A percentile compares a stretch with the other conserved stretches of the same genome.
Conservation (phyloP, 306 rosid genomes). For the Pyrus betulifolia region DNA sequence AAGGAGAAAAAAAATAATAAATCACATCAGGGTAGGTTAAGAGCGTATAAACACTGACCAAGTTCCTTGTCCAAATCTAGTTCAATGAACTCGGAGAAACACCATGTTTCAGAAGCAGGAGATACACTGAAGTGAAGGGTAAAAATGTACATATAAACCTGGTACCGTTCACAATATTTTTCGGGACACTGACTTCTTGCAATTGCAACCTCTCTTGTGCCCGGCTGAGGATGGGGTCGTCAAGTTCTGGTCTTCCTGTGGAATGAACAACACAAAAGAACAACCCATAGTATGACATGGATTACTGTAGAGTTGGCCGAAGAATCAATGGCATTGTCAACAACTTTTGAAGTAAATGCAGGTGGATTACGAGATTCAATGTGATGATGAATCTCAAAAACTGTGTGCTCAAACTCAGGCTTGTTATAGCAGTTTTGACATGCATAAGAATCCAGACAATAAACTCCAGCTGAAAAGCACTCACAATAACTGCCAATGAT, state of each 20-base stretch:
- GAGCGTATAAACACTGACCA: too few relatives aligned
- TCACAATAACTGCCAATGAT: conserved; percentile 31
- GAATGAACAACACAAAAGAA: background rate
- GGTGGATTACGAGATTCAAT: conserved; percentile 20
- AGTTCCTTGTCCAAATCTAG: background rate
- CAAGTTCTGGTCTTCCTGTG: conserved; percentile 16
- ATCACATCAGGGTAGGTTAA: background rate
- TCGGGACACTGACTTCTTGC: conserved; percentile 27
- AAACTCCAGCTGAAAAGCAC: conserved; percentile 21
- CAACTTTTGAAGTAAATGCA: conserved; percentile 29
- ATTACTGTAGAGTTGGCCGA: conserved; percentile 14
- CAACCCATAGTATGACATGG: background rate
- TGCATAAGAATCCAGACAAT: conserved; percentile 20
- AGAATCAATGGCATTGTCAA: conserved; percentile 1
- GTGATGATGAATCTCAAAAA: background rate
- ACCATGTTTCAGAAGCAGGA: background rate
- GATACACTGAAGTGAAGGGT: background rate
- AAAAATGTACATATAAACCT: conserved; percentile 15
- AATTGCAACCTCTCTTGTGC: conserved; percentile 41
- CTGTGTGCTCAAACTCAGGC: conserved; percentile 2
- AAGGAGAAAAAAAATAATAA: background rate
- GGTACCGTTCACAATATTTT: conserved; percentile 28
- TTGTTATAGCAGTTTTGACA: conserved; percentile 25
- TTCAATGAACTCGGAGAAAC: background rate
- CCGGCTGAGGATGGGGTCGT: conserved; percentile 10